phyloP scores from a whole-genome alignment of 179 eudicot genomes.

The Dionaea muscipula region DNA sequence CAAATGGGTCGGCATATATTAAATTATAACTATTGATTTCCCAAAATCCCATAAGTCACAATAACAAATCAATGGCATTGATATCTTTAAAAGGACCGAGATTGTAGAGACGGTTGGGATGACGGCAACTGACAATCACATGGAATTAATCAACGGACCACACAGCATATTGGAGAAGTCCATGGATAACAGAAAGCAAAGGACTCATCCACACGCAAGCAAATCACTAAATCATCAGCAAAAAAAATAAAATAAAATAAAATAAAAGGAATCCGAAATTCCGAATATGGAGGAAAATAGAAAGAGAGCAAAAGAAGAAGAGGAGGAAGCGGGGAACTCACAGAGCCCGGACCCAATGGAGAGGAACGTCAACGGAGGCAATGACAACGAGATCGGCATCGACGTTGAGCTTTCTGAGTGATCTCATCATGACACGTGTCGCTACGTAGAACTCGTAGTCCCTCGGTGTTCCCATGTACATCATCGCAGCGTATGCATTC shows the following conservation, averaged over 20 bases:
- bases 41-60: no score
- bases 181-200: neutral
- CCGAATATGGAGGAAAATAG: neutral
- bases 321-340: slow-evolving; percentile 16
- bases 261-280: neutral
- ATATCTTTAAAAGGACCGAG: no score
- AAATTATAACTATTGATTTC: no score
- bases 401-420: slow-evolving; percentile 37
- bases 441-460: slow-evolving; percentile 93
- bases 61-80: no score
- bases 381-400: slow-evolving; percentile 87
- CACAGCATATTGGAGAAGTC: no score
- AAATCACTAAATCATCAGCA: neutral
- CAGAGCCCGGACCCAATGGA: slow-evolving; percentile 56
- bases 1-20: no score
- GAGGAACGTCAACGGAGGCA: slow-evolving; percentile 87
- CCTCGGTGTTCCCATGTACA: slow-evolving; percentile 99
- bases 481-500: slow-evolving; percentile 86
- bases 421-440: slow-evolving; percentile 76
- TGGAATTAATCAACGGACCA: no score
- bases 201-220: neutral
- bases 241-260: neutral
- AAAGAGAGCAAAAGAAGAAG: neutral
- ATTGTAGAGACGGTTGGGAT: no score
- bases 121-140: no score